These are phyloP conservation scores for Lactarius pseudohatsudake DNA, from an alignment of 768 basidiomycete genomes.

Conservation along the genomic window DNA sequence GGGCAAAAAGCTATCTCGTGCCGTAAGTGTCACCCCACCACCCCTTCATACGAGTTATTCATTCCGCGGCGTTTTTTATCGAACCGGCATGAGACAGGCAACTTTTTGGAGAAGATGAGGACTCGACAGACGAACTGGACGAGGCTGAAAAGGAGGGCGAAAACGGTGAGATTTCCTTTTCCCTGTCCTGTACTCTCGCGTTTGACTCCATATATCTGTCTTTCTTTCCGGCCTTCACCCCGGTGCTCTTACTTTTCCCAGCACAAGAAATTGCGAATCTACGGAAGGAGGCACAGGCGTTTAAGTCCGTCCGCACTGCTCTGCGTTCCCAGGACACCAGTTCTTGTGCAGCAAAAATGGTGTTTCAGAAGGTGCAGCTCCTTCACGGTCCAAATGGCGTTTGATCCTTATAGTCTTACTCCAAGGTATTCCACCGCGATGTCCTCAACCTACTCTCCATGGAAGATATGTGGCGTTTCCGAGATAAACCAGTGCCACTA, in stretches of 20 bases:
- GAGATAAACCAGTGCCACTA: conserved; percentile 83
- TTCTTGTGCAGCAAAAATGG: conserved; percentile 59
- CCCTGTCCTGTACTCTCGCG: neutral
- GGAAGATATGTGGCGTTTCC: conserved; percentile 95
- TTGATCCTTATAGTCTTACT: neutral
- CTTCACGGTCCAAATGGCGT: neutral
- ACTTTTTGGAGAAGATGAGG: conserved; percentile 91
- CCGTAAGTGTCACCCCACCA: conserved; percentile 52
- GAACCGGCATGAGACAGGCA: conserved; percentile 51
- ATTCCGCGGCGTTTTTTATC: neutral
- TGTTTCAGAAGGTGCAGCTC: conserved; percentile 76
- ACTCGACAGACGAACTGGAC: conserved; percentile 78
- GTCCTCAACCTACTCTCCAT: conserved; percentile 87
- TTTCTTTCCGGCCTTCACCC: neutral
- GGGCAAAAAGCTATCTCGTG: conserved; percentile 96
- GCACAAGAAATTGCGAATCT: conserved; percentile 89
- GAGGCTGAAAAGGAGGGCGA: conserved; percentile 92
- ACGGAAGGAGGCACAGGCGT: conserved; percentile 86
- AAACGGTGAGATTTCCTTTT: conserved; percentile 58
- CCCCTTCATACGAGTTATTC: neutral
- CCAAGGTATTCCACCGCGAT: conserved; percentile 83
- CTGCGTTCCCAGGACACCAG: conserved; percentile 46
- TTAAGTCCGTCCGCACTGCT: conserved; percentile 73
- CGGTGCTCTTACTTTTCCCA: conserved; percentile 35
- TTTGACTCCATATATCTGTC: conserved; percentile 8